Evolutionary conservation across 108 stramenopile genomes (phyloP).

Genomic region (Skeletonema costatum): DNA sequence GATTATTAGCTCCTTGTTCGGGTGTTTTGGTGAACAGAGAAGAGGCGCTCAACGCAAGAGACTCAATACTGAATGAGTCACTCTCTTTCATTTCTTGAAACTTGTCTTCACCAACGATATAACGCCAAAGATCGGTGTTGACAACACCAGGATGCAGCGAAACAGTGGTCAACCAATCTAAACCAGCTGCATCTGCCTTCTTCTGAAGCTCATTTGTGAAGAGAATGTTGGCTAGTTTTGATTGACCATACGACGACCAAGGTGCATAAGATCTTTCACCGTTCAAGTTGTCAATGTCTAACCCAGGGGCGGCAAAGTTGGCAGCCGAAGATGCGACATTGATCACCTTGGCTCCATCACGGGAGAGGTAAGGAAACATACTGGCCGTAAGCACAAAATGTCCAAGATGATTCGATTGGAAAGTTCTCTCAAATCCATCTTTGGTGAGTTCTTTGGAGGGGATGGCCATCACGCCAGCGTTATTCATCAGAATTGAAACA

Average conservation of each 20-base stretch:
- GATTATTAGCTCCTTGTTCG: conserved; percentile 66
- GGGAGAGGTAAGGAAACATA: conserved; percentile 56
- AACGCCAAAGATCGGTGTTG: conserved; percentile 63
- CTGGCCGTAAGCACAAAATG: conserved; percentile 81
- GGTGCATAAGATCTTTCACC: conserved; percentile 60
- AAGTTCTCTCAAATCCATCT: conserved; percentile 84
- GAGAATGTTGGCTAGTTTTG: conserved; percentile 83
- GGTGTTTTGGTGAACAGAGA: conserved; percentile 54
- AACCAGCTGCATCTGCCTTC: conserved; percentile 48
- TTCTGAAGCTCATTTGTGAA: conserved; percentile 80
- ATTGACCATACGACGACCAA: conserved; percentile 71
- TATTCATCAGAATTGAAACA: conserved; percentile 80
- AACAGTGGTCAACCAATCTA: conserved; percentile 54
- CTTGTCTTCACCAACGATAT: conserved; percentile 64
- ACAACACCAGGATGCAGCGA: conserved; percentile 77
- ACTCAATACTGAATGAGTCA: conserved; percentile 33
- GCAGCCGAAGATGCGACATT: conserved; percentile 75
- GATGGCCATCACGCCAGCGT: conserved; percentile 93
- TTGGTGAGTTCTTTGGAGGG: conserved; percentile 65
- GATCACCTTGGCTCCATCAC: conserved; percentile 56
- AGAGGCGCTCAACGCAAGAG: conserved; percentile 25
- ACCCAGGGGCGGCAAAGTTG: conserved; percentile 48
- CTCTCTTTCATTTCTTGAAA: conserved; percentile 54
- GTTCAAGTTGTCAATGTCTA: conserved; percentile 69
- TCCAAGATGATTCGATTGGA: conserved; percentile 87